Percentiles rank a stretch among this genome's conserved stretches.
phyloP scores from a whole-genome alignment of 208 protist species.

The Novymonas esmeraldas region DNA sequence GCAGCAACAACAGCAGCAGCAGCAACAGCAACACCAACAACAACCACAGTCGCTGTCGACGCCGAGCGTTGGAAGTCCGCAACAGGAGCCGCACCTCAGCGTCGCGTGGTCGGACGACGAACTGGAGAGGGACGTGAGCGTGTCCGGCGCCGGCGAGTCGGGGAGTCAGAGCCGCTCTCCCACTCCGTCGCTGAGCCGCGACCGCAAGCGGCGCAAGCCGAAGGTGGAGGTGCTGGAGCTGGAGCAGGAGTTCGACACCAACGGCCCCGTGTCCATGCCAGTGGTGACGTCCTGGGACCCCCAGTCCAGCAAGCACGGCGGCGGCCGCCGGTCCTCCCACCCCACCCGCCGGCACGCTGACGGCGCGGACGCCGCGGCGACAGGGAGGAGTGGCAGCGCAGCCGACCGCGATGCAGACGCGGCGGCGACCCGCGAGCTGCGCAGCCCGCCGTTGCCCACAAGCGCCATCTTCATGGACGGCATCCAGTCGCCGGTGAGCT shows the following conservation, averaged over 20 bases:
- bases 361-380: neutral
- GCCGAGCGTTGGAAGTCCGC: neutral
- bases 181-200: neutral
- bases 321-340: neutral
- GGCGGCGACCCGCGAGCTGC: conserved; percentile 17
- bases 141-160: neutral
- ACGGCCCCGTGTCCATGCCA: conserved; percentile 7
- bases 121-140: conserved; percentile 2
- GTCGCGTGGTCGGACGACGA: conserved; percentile 14
- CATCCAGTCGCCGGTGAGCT: conserved; percentile 42
- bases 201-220: conserved; percentile 11
- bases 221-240: conserved; percentile 19
- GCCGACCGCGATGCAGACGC: conserved; percentile 14
- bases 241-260: conserved; percentile 18
- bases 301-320: neutral
- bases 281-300: neutral
- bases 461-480: conserved; percentile 39
- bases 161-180: conserved; percentile 4
- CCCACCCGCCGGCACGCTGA: neutral
- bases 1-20: neutral
- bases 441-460: conserved; percentile 8
- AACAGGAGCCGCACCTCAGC: neutral
- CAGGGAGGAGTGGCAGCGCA: neutral
- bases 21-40: conserved; percentile 8
- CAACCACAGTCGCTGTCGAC: neutral